A percentile compares a stretch with the other conserved stretches of the same genome.
Evolutionary conservation across 2,329 filamentous ascomycete genomes (phyloP).

Genomic region (Aspergillus quadrilineatus): DNA sequence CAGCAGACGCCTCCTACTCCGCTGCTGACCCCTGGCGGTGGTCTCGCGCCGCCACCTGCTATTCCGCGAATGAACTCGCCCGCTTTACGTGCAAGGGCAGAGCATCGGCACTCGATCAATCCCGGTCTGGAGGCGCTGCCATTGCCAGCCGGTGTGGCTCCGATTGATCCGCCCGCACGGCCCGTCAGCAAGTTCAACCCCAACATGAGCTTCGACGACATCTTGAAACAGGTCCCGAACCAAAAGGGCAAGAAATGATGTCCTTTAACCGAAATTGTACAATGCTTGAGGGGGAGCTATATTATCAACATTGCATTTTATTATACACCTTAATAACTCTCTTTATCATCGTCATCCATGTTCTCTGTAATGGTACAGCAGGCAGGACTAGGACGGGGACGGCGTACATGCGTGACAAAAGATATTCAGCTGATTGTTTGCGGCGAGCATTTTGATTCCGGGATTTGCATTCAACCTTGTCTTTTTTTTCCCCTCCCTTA

Average conservation of each 20-base stretch:
- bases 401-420: slow-evolving; percentile 20
- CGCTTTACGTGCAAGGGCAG: slow-evolving; percentile 28
- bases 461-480: slow-evolving; percentile 7
- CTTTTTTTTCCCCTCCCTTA: background rate
- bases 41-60: slow-evolving; percentile 36
- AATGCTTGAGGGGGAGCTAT: slow-evolving; percentile 1
- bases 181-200: slow-evolving; percentile 46
- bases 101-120: slow-evolving; percentile 46
- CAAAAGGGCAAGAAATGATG: slow-evolving; percentile 39
- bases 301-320: slow-evolving; percentile 11
- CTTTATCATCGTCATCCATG: slow-evolving; percentile 11
- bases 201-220: slow-evolving; percentile 51
- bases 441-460: slow-evolving; percentile 12
- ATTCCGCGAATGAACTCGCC: slow-evolving; percentile 38
- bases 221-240: slow-evolving; percentile 42
- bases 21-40: slow-evolving; percentile 32
- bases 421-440: slow-evolving; percentile 8
- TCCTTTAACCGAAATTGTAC: slow-evolving; percentile 10
- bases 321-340: slow-evolving; percentile 8
- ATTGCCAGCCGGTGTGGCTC: slow-evolving; percentile 43
- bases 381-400: slow-evolving; percentile 18
- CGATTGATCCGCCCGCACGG: slow-evolving; percentile 41
- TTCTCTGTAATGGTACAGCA: slow-evolving; percentile 17
- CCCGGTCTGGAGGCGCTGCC: slow-evolving; percentile 48
- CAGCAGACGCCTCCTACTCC: slow-evolving; percentile 28